phyloP scores from a whole-genome alignment of 1,284 basidiomycete genomes.

The Pseudozyma tsukubaensis region DNA sequence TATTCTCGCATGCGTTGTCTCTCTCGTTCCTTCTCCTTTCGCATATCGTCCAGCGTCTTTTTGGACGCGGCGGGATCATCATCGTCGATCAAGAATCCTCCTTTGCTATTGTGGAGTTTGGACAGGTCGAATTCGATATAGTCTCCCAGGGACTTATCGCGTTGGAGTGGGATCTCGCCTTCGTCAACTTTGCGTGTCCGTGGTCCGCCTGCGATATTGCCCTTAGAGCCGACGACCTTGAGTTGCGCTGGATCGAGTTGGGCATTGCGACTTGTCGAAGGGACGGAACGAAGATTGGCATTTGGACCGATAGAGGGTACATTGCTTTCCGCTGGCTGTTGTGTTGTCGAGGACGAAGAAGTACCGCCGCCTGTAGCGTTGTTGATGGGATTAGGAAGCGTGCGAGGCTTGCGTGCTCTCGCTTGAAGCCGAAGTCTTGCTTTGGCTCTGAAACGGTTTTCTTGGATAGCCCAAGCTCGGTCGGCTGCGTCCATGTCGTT shows the following conservation, averaged over 20 bases:
- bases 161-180: slow-evolving; percentile 50
- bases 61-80: slow-evolving; percentile 31
- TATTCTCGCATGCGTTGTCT: slow-evolving; percentile 57
- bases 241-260: slow-evolving; percentile 34
- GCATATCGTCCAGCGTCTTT: slow-evolving; percentile 60
- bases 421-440: slow-evolving; percentile 39
- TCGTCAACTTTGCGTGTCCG: slow-evolving; percentile 33
- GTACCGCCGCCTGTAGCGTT: neutral
- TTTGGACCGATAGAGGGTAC: slow-evolving; percentile 49
- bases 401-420: slow-evolving; percentile 27
- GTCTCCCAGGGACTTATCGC: slow-evolving; percentile 64
- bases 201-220: slow-evolving; percentile 18
- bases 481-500: slow-evolving; percentile 38
- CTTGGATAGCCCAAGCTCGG: slow-evolving; percentile 43
- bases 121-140: slow-evolving; percentile 68
- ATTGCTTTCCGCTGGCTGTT: neutral
- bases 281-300: slow-evolving; percentile 39
- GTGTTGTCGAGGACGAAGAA: slow-evolving; percentile 7
- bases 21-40: slow-evolving; percentile 63
- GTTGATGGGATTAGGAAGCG: slow-evolving; percentile 1
- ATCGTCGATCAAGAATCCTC: slow-evolving; percentile 66
- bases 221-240: slow-evolving; percentile 36
- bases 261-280: slow-evolving; percentile 52
- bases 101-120: slow-evolving; percentile 65
- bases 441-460: slow-evolving; percentile 38